These are phyloP conservation scores for Kluyveromyces nonfermentans DNA, from an alignment of 805 yeast species.

Conservation along the genomic window DNA sequence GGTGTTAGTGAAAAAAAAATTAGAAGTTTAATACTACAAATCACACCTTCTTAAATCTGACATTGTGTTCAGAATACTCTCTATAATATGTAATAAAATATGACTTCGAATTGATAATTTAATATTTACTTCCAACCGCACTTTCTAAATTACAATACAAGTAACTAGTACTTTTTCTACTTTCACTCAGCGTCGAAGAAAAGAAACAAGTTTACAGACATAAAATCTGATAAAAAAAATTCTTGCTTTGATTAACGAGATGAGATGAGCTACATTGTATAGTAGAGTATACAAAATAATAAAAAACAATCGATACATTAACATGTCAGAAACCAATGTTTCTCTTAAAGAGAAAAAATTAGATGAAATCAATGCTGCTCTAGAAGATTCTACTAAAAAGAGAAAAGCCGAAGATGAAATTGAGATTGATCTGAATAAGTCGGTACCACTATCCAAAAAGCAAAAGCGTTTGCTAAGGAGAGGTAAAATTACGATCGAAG, in stretches of 20 bases:
- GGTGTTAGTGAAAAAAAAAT: neutral
- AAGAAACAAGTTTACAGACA: neutral
- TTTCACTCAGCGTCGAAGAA: neutral
- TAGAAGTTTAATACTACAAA: neutral
- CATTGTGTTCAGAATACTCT: neutral
- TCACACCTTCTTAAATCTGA: neutral
- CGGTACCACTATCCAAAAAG: slow-evolving; percentile 82
- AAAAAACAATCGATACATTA: slow-evolving; percentile 1
- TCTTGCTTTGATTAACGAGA: neutral
- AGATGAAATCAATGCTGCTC: slow-evolving; percentile 26
- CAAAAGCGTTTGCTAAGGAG: slow-evolving; percentile 80
- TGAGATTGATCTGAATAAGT: slow-evolving; percentile 57
- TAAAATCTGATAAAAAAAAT: no score
- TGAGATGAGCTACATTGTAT: neutral
- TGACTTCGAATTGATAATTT: neutral
- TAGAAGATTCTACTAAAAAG: slow-evolving; percentile 28
- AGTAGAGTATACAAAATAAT: neutral
- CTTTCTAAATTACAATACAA: no score
- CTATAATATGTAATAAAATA: neutral
- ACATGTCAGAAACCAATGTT: slow-evolving; percentile 13
- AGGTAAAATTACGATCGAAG: slow-evolving; percentile 56
- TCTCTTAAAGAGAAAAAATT: slow-evolving; percentile 18
- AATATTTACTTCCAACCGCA: neutral
- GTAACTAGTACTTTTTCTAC: neutral
- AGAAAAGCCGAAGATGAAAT: slow-evolving; percentile 43